Conservation (phyloP, 208 protist genomes). For the Phytomonas sp. region DNA sequence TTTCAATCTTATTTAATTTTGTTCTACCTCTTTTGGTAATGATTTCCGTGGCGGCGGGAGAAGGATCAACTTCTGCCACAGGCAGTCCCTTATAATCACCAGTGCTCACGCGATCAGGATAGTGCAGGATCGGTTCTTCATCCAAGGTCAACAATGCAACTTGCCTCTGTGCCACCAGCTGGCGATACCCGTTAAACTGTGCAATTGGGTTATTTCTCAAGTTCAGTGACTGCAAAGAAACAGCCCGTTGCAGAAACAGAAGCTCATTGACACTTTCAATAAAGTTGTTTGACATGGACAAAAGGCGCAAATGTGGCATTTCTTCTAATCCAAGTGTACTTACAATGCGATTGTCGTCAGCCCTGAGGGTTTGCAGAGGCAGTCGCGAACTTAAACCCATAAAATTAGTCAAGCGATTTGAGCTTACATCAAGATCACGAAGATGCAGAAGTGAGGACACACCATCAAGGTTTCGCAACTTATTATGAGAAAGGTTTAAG, state of each 20-base stretch:
- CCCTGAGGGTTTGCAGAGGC: conserved; percentile 53
- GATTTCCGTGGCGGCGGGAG: background rate
- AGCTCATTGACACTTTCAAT: conserved; percentile 67
- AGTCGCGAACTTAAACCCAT: conserved; percentile 29
- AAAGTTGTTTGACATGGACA: conserved; percentile 64
- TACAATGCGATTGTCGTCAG: conserved; percentile 59
- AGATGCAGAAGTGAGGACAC: conserved; percentile 53
- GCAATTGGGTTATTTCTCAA: conserved; percentile 55
- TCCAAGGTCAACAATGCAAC: conserved; percentile 51
- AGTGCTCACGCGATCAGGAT: conserved; percentile 1
- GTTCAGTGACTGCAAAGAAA: conserved; percentile 49
- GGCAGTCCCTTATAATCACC: background rate
- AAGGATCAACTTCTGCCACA: background rate
- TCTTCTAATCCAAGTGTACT: conserved; percentile 45
- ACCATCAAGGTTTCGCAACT: conserved; percentile 43
- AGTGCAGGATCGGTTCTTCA: conserved; percentile 38
- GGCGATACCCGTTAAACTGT: conserved; percentile 34
- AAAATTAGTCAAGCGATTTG: conserved; percentile 57
- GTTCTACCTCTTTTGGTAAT: background rate
- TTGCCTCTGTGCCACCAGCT: conserved; percentile 33
- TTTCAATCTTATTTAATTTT: background rate
- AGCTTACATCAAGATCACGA: conserved; percentile 64
- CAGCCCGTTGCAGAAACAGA: conserved; percentile 30
- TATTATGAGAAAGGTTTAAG: conserved; percentile 75
- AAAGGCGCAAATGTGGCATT: conserved; percentile 32